Evolutionary conservation across 306 rosid species (phyloP).

Genomic region (Rosa lucieae): DNA sequence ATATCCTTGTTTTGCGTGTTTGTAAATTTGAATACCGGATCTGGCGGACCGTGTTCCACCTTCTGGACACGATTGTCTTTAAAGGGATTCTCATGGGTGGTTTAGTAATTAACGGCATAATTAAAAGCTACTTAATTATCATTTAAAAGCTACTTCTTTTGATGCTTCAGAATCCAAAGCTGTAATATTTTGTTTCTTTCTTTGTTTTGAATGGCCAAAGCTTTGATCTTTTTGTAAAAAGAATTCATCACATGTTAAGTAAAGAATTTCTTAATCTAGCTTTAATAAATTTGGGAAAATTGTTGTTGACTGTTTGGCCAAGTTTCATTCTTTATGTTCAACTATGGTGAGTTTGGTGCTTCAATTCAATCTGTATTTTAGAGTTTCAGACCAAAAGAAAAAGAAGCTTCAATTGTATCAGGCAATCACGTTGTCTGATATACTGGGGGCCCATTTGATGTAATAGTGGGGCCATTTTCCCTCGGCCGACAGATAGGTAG

Average conservation of each 20-base stretch:
- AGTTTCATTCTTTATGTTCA: not conserved
- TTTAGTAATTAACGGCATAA: not conserved
- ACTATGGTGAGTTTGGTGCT: not conserved
- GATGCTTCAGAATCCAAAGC: not conserved
- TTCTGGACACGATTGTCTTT: not conserved
- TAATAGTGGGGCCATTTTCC: not conserved
- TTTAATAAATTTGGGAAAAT: not conserved
- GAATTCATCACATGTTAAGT: not conserved
- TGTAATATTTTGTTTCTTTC: slow-evolving; percentile 2
- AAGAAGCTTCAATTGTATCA: not conserved
- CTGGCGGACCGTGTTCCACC: not conserved
- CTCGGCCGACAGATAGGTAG: slow-evolving; percentile 16
- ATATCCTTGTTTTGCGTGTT: not conserved
- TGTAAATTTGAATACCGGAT: slow-evolving; percentile 6
- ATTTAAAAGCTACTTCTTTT: not conserved
- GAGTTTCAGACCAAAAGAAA: not conserved
- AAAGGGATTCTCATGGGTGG: not conserved
- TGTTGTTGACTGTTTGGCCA: not conserved
- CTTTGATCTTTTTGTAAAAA: not conserved
- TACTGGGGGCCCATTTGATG: slow-evolving; percentile 13
- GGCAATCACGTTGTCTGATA: not conserved
- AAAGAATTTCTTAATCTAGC: not conserved
- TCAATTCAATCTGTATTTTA: not conserved
- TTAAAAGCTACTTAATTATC: not conserved
- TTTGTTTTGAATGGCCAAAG: not conserved